A percentile compares a stretch with the other conserved stretches of the same genome.
These are phyloP conservation scores for Rachicladosporium sp. DNA, from an alignment of 2,329 filamentous ascomycete genomes.

Conservation along the genomic window DNA sequence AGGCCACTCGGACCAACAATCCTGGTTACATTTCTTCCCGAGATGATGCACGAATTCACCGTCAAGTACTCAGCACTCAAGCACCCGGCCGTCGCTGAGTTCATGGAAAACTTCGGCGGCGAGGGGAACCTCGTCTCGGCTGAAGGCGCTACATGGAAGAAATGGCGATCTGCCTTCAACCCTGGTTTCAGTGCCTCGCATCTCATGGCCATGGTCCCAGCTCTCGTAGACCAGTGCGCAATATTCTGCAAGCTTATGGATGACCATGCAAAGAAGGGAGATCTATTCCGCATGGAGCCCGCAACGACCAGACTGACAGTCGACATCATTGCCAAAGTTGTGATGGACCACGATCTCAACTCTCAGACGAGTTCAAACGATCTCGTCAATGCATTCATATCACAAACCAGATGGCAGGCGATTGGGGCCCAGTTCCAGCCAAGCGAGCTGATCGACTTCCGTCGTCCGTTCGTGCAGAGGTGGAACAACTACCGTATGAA, in stretches of 20 bases:
- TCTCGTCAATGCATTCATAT: slow-evolving; percentile 26
- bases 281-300: slow-evolving; percentile 29
- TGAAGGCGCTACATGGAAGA: slow-evolving; percentile 31
- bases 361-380: slow-evolving; percentile 23
- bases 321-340: slow-evolving; percentile 31
- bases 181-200: slow-evolving; percentile 28
- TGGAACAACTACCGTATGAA: slow-evolving; percentile 27
- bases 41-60: slow-evolving; percentile 28
- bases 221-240: slow-evolving; percentile 24
- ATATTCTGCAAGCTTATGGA: slow-evolving; percentile 25
- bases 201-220: slow-evolving; percentile 27
- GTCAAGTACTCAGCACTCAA: slow-evolving; percentile 23
- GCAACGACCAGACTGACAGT: slow-evolving; percentile 29
- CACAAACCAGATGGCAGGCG: slow-evolving; percentile 23
- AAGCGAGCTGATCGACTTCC: slow-evolving; percentile 25
- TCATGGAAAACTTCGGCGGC: slow-evolving; percentile 26
- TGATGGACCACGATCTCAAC: slow-evolving; percentile 27
- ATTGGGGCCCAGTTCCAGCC: slow-evolving; percentile 24
- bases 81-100: slow-evolving; percentile 17
- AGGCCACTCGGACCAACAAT: slow-evolving; percentile 29
- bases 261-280: slow-evolving; percentile 22
- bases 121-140: slow-evolving; percentile 25
- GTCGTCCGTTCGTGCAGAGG: slow-evolving; percentile 22
- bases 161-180: slow-evolving; percentile 32
- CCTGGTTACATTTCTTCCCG: slow-evolving; percentile 27